These are phyloP conservation scores for Piper longum DNA, from an alignment of 164 flowering plant species.

Conservation along the genomic window DNA sequence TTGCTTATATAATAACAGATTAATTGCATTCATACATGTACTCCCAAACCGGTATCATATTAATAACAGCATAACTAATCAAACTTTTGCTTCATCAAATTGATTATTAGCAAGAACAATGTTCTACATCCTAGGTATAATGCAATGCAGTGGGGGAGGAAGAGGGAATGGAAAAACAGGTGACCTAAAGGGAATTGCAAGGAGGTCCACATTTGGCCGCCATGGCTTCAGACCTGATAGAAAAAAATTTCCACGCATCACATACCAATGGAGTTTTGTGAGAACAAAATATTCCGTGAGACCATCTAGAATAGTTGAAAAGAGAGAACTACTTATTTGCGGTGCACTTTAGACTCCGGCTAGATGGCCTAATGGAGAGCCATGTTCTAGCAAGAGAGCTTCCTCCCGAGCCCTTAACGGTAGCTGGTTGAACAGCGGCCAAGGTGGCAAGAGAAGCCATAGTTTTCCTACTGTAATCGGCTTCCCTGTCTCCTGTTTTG, in stretches of 20 bases:
- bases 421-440: constrained; percentile 5
- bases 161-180: neutral
- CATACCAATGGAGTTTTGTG: neutral
- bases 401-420: constrained; percentile 56
- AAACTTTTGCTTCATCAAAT: too few species aligned
- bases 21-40: too few species aligned
- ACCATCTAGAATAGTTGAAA: neutral
- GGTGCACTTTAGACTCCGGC: constrained; percentile 26
- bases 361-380: constrained; percentile 44
- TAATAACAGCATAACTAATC: too few species aligned
- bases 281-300: neutral
- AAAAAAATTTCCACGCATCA: too few species aligned
- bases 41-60: too few species aligned
- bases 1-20: neutral
- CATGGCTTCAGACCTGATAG: constrained; percentile 39
- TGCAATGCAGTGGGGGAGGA: neutral
- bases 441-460: constrained; percentile 3
- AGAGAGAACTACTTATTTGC: constrained; percentile 18
- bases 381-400: constrained; percentile 57
- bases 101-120: too few species aligned
- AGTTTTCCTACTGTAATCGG: neutral
- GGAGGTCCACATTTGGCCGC: constrained; percentile 92
- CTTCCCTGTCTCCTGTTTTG: neutral
- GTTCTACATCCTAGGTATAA: too few species aligned
- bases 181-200: constrained; percentile 75